Conservation (phyloP, 208 protist species). For the Leishmania lainsoni region DNA sequence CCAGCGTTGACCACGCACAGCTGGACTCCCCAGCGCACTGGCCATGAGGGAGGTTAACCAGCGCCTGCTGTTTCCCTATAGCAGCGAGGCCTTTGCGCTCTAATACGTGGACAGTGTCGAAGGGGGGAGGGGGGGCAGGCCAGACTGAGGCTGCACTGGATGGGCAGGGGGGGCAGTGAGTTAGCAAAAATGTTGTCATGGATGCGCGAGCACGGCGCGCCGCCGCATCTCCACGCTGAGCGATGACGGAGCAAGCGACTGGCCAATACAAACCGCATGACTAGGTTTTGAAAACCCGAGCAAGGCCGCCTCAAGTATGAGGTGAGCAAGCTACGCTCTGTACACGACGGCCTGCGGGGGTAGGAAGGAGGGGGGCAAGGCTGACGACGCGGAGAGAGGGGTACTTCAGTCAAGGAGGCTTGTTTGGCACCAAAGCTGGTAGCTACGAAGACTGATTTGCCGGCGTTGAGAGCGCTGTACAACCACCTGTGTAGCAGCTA, state of each 20-base stretch:
- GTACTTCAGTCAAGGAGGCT: neutral
- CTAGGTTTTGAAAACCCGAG: neutral
- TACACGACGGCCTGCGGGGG: neutral
- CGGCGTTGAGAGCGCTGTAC: neutral
- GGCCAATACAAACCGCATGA: neutral
- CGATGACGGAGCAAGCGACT: neutral
- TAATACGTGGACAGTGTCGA: neutral
- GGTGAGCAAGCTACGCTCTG: neutral
- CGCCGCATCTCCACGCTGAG: too few species aligned
- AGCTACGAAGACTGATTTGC: neutral
- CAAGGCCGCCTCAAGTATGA: neutral
- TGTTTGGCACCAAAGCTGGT: neutral
- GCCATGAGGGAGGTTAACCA: neutral
- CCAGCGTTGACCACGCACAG: neutral
- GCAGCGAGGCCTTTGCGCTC: neutral
- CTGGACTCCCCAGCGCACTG: neutral
- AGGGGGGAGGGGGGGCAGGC: neutral
- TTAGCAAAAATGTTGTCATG: neutral
- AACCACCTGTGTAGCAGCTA: too few species aligned
- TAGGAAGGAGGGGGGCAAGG: neutral
- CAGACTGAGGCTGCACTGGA: neutral
- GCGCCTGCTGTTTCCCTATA: neutral
- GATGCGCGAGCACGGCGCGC: neutral
- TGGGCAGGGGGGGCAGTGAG: neutral
- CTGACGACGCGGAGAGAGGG: neutral